These are phyloP conservation scores for Rhododendron henanense DNA, from an alignment of 148 eudicot genomes.

Conservation along the genomic window DNA sequence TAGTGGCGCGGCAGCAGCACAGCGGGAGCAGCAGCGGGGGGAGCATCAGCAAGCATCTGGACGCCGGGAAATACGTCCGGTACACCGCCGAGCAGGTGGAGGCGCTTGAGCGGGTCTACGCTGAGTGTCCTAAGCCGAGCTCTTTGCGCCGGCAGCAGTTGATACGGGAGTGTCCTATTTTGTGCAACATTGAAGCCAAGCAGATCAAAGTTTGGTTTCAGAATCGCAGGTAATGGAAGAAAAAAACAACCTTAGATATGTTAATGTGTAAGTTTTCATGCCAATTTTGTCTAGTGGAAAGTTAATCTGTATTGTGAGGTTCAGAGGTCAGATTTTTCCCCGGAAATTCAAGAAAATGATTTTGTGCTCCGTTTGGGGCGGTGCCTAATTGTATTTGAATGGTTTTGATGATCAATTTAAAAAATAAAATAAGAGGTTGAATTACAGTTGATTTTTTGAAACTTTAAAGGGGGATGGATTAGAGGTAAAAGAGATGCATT, in stretches of 20 bases:
- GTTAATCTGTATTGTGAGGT: not conserved
- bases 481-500: not conserved
- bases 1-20: constrained; percentile 46
- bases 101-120: constrained; percentile 76
- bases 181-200: constrained; percentile 77
- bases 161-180: constrained; percentile 81
- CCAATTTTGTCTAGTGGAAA: not conserved
- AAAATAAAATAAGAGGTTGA: not conserved
- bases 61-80: constrained; percentile 73
- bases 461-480: not conserved
- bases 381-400: not conserved
- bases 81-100: constrained; percentile 92
- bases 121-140: constrained; percentile 90
- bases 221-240: constrained; percentile 56
- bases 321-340: not conserved
- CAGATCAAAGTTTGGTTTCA: constrained; percentile 99
- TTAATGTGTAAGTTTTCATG: not conserved
- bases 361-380: not conserved
- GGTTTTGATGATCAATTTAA: not conserved
- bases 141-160: constrained; percentile 83
- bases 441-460: not conserved
- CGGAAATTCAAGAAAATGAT: not conserved
- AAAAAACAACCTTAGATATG: not conserved
- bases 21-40: constrained; percentile 66
- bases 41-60: constrained; percentile 38